These are phyloP conservation scores for Nicotiana tabacum DNA, from an alignment of 257 asterid species.

Conservation along the genomic window DNA sequence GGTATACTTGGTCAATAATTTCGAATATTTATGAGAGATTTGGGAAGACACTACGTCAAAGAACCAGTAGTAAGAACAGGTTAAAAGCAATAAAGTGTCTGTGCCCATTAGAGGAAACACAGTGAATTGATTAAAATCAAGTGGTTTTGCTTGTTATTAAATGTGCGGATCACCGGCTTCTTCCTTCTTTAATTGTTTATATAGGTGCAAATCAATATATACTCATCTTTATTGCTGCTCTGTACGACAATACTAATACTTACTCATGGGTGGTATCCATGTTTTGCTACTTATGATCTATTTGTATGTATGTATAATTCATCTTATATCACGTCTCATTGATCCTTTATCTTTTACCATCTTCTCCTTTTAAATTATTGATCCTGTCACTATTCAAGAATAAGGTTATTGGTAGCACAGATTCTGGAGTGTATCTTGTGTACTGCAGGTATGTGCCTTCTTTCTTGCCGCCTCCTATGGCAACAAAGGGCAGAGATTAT, in stretches of 20 bases:
- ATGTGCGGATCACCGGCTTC: not conserved
- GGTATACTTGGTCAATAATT: not conserved
- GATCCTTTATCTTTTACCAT: not conserved
- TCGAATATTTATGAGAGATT: not conserved
- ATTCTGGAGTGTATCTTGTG: conserved; percentile 49
- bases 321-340: not conserved
- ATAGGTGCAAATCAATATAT: not conserved
- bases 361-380: not conserved
- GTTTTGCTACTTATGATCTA: not conserved
- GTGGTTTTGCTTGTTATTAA: not conserved
- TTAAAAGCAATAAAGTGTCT: not conserved
- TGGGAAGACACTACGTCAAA: not conserved
- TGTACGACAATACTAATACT: not conserved
- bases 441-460: conserved; percentile 97
- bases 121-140: not conserved
- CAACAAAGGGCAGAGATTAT: conserved; percentile 71
- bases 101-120: not conserved
- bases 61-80: not conserved
- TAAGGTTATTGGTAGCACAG: conserved; percentile 27
- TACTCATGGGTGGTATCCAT: not conserved
- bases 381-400: conserved; percentile 8
- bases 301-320: not conserved
- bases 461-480: conserved; percentile 90
- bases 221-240: not conserved
- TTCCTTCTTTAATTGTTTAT: not conserved